Evolutionary conservation across 768 basidiomycete genomes (phyloP).

Genomic region (Nevesoporus exiguus): DNA sequence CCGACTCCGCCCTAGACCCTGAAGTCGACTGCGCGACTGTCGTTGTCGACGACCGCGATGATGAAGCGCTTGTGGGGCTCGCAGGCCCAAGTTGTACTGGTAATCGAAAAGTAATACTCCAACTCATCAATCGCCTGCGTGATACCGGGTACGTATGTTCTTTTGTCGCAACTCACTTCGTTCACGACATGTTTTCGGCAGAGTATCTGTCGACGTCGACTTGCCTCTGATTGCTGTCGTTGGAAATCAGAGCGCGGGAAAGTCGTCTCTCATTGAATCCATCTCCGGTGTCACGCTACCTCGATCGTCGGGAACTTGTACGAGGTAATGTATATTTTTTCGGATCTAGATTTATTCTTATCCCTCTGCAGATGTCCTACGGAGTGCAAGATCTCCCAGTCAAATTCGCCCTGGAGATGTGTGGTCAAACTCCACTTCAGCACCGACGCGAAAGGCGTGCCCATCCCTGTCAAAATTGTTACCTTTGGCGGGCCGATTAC

Average conservation of each 20-base stretch:
- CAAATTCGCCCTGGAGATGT: conserved; percentile 46
- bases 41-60: not conserved
- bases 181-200: conserved; percentile 22
- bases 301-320: conserved; percentile 72
- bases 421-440: conserved; percentile 29
- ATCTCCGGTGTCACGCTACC: conserved; percentile 72
- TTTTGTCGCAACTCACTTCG: not conserved
- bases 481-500: conserved; percentile 48
- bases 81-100: conserved; percentile 42
- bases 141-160: conserved; percentile 50
- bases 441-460: conserved; percentile 8
- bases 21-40: not conserved
- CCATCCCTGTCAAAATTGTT: conserved; percentile 37
- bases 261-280: conserved; percentile 38
- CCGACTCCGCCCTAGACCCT: not conserved
- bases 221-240: conserved; percentile 72
- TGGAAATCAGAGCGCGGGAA: conserved; percentile 67
- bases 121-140: conserved; percentile 56
- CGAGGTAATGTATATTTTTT: conserved; percentile 42
- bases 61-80: conserved; percentile 44
- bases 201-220: conserved; percentile 67
- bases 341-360: not conserved
- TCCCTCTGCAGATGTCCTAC: conserved; percentile 48
- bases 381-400: conserved; percentile 41
- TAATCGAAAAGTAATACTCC: conserved; percentile 49